These are phyloP conservation scores for Russula abietina DNA, from an alignment of 768 basidiomycete genomes.

Conservation along the genomic window DNA sequence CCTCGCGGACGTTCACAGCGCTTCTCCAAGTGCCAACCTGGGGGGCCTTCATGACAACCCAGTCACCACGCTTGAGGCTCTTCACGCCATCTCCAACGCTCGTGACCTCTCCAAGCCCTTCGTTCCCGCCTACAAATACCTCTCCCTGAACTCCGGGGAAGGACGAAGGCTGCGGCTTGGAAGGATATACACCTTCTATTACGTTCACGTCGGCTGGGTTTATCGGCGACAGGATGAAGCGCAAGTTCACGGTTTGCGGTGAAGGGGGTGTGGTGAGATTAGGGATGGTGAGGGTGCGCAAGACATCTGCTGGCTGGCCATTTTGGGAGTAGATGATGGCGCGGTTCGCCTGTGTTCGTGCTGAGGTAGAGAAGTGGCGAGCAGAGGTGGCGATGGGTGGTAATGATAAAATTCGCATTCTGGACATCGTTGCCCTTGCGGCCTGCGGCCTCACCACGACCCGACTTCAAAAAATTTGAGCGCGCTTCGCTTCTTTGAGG, in stretches of 20 bases:
- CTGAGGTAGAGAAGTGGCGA: constrained; percentile 31
- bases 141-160: constrained; percentile 33
- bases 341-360: constrained; percentile 39
- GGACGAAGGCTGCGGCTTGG: constrained; percentile 43
- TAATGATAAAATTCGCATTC: background rate
- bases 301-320: constrained; percentile 58
- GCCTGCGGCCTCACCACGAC: no score
- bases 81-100: constrained; percentile 52
- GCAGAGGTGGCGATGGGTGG: no score
- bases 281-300: constrained; percentile 48
- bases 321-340: constrained; percentile 58
- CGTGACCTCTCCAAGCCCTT: constrained; percentile 63
- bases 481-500: no score
- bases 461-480: no score
- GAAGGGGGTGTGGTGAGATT: constrained; percentile 47
- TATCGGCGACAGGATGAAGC: constrained; percentile 64
- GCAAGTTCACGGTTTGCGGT: constrained; percentile 52
- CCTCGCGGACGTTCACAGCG: constrained; percentile 44
- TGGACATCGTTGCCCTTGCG: background rate
- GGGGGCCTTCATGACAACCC: constrained; percentile 64
- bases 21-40: constrained; percentile 77
- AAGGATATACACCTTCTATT: constrained; percentile 77
- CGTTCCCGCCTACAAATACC: constrained; percentile 67
- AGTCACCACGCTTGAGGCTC: constrained; percentile 50
- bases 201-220: constrained; percentile 82